These are phyloP conservation scores for Tricholoma flavovirens DNA, from an alignment of 768 basidiomycete genomes.

Conservation along the genomic window DNA sequence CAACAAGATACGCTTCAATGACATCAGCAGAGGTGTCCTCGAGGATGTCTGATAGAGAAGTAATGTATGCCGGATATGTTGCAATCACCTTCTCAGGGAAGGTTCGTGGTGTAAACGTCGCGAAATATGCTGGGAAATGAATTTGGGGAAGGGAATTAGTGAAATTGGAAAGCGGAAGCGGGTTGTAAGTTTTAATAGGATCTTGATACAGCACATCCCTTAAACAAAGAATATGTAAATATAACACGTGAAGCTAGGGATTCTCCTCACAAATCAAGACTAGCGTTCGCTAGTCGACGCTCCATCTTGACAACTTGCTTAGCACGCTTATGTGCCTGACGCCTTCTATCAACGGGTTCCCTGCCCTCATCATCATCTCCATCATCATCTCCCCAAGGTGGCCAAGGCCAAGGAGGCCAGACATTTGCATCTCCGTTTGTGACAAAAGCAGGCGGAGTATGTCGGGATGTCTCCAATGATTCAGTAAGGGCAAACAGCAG, in stretches of 20 bases:
- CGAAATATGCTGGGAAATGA: slow-evolving; percentile 79
- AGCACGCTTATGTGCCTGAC: slow-evolving; percentile 58
- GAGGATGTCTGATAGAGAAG: slow-evolving; percentile 63
- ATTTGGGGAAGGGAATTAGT: slow-evolving; percentile 68
- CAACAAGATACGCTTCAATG: slow-evolving; percentile 82
- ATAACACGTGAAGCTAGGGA: background rate
- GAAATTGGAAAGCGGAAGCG: slow-evolving; percentile 63
- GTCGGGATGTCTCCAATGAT: slow-evolving; percentile 31
- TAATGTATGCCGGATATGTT: slow-evolving; percentile 74
- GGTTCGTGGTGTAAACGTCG: slow-evolving; percentile 72
- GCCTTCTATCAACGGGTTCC: slow-evolving; percentile 45
- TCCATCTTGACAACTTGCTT: slow-evolving; percentile 75
- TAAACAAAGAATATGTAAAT: background rate
- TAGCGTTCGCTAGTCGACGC: slow-evolving; percentile 66
- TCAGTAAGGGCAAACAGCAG: slow-evolving; percentile 57
- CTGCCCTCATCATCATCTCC: slow-evolving; percentile 40
- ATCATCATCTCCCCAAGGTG: slow-evolving; percentile 72
- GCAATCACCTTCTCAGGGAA: slow-evolving; percentile 77
- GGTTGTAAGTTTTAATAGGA: slow-evolving; percentile 88
- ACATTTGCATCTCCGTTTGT: slow-evolving; percentile 37
- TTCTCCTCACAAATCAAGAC: slow-evolving; percentile 63
- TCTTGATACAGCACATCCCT: slow-evolving; percentile 71
- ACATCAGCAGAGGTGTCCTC: slow-evolving; percentile 60
- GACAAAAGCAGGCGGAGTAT: slow-evolving; percentile 16
- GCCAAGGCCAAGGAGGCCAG: slow-evolving; percentile 84